Evolutionary conservation across 345 rosid genomes (phyloP).

Genomic region (Eucalyptus shirleyi): DNA sequence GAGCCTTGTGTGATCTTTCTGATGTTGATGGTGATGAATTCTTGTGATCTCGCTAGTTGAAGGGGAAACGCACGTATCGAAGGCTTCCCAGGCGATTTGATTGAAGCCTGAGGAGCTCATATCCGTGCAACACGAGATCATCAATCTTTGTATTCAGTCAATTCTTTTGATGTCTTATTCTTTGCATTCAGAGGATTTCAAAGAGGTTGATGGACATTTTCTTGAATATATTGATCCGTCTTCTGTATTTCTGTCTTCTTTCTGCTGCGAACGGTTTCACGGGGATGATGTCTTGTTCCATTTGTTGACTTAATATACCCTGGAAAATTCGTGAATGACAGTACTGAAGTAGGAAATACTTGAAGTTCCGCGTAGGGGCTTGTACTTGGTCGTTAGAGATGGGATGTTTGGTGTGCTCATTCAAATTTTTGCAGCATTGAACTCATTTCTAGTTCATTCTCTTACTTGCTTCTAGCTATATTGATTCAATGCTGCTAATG

Average conservation of each 20-base stretch:
- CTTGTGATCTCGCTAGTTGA: background rate
- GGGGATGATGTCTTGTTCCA: background rate
- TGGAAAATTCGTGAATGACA: background rate
- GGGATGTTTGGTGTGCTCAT: background rate
- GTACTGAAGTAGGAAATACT: background rate
- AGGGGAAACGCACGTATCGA: background rate
- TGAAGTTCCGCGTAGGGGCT: background rate
- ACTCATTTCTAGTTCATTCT: background rate
- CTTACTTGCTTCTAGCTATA: background rate
- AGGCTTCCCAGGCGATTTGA: background rate
- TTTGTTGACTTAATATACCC: background rate
- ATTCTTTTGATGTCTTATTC: background rate
- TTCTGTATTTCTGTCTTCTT: background rate
- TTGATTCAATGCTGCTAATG: background rate
- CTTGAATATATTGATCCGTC: background rate
- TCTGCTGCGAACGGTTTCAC: background rate
- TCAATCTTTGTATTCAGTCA: background rate
- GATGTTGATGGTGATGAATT: background rate
- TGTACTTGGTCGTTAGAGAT: too few species aligned
- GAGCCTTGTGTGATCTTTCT: background rate
- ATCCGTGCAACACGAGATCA: background rate
- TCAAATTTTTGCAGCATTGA: background rate
- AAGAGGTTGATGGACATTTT: background rate
- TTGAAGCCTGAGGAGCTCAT: background rate
- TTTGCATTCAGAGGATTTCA: background rate